Conservation (phyloP, 2,329 filamentous ascomycete species). For the Oidium heveae region DNA sequence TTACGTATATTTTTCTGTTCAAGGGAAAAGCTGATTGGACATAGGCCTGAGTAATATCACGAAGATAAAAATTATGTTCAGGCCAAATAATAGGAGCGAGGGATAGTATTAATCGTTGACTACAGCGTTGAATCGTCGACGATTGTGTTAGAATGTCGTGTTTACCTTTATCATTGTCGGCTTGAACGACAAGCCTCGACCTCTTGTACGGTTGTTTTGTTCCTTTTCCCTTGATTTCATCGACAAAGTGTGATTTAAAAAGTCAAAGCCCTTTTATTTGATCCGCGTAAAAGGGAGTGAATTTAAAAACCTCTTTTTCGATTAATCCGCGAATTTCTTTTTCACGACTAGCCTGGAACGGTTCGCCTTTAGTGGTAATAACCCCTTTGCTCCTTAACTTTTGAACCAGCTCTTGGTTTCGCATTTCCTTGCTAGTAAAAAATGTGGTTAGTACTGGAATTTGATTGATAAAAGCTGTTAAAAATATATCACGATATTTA, state of each 20-base stretch:
- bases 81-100: not conserved
- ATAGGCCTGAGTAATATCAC: conserved; percentile 3
- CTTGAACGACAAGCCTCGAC: conserved; percentile 4
- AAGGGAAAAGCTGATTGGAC: conserved; percentile 1
- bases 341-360: not conserved
- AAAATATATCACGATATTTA: not conserved
- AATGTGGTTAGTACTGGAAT: not conserved
- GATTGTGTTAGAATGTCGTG: conserved; percentile 2
- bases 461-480: not conserved
- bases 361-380: not conserved
- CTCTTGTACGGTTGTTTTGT: conserved; percentile 2
- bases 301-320: not conserved
- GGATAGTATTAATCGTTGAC: conserved; percentile 2
- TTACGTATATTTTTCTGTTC: conserved; percentile 2
- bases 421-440: not conserved
- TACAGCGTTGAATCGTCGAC: conserved; percentile 3
- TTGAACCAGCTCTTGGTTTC: not conserved
- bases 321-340: not conserved
- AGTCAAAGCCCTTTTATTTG: not conserved
- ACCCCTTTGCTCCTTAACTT: not conserved
- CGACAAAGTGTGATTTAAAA: conserved; percentile 3
- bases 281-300: not conserved
- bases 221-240: not conserved
- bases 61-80: not conserved
- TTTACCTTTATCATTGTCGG: conserved; percentile 3